Evolutionary conservation across 108 stramenopile species (phyloP), one percentile per base, ranked within the genome.

Genomic region (Cyclotella choctawhatcheeana): DNA sequence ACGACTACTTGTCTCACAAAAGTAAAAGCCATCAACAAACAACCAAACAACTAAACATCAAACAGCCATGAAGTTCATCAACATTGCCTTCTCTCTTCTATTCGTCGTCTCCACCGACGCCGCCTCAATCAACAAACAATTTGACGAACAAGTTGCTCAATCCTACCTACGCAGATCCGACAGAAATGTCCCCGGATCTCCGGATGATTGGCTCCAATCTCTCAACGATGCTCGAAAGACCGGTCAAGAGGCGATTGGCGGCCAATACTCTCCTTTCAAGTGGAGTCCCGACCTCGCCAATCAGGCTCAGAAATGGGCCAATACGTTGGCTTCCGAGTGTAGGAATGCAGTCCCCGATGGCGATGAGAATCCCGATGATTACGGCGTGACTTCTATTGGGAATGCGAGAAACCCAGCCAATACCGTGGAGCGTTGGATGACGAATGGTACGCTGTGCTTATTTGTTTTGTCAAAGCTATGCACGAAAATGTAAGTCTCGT

Each of bases 51-150:
- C n/a, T n/a, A n/a, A n/a, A n/a, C n/a, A n/a, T n/a, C n/a, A n/a
- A n/a, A n/a, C n/a, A n/a, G n/a, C n/a, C n/a, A 58, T 58, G 56
- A 58, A 58, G 16, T 34, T 58, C 31, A 58, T 5, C 56, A 31
- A 31, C 3, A 31, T 58, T 31, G 25, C 54, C 22, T 13, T 58
- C 5, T 32, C 29, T 2, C 29, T 31, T 18, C 56, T 34, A 0
- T 25, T 58, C 29, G 13, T 18, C 10, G 13, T 2, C 27, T 2
- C 56, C 30, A 5, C 56, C 29, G 31, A 31, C 18, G 56, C 56
- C 17, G 29, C 56, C 13, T 31, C 56, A 5, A 51, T 40, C 59
- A 60, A 60, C 55, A 29, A 2, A 14, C 37, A 60, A 35, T 40
- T 60, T 20, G 37, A 20, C 35, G 59, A 60, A 22, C 59, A 60